These are phyloP conservation scores for Suillus cothurnatus DNA, from an alignment of 768 basidiomycete genomes.

Conservation along the genomic window DNA sequence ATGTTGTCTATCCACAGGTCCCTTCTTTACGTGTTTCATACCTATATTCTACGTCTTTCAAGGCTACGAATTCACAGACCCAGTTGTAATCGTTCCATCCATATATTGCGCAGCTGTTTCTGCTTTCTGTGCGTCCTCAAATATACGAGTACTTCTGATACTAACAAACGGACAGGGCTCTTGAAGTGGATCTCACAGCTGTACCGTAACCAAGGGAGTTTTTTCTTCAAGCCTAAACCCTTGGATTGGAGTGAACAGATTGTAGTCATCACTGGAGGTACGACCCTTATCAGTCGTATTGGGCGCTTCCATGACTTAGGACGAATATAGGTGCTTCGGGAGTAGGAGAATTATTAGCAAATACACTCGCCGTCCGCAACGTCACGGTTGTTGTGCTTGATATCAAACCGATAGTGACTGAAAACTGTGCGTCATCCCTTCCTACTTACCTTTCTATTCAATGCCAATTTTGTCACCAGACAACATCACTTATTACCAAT, in stretches of 20 bases:
- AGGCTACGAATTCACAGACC: conserved; percentile 53
- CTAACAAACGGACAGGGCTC: conserved; percentile 49
- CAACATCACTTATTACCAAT: conserved; percentile 84
- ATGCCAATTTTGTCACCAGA: conserved; percentile 41
- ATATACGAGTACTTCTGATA: neutral
- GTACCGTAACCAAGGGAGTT: conserved; percentile 73
- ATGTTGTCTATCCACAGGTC: conserved; percentile 48
- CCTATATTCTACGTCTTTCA: conserved; percentile 81
- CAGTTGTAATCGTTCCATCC: conserved; percentile 51
- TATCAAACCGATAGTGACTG: conserved; percentile 71
- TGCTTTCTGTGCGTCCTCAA: conserved; percentile 60
- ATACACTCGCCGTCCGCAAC: conserved; percentile 81
- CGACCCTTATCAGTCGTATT: conserved; percentile 19
- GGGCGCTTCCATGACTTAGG: neutral
- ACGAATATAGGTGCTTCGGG: conserved; percentile 73
- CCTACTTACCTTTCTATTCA: neutral
- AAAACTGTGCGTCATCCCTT: conserved; percentile 59
- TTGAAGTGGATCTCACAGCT: conserved; percentile 69
- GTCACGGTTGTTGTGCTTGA: conserved; percentile 88
- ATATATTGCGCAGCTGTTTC: conserved; percentile 63
- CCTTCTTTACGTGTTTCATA: conserved; percentile 82
- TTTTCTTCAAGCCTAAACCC: conserved; percentile 58
- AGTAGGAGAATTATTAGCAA: conserved; percentile 84
- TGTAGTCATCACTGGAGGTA: conserved; percentile 90
- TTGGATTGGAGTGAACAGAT: conserved; percentile 90